phyloP scores from a whole-genome alignment of 768 basidiomycete genomes.

The Boletus rex-veris region DNA sequence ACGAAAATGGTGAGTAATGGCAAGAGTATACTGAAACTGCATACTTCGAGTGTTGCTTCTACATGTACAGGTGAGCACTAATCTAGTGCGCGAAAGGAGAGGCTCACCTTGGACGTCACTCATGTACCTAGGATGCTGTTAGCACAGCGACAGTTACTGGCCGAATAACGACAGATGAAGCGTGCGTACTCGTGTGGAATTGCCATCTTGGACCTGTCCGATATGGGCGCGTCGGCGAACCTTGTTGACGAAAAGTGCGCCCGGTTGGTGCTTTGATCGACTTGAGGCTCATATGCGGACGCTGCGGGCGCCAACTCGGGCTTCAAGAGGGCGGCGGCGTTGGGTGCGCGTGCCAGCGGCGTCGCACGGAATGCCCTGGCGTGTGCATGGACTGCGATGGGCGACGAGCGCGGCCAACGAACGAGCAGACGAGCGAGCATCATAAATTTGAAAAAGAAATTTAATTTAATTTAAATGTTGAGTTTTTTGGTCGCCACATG shows the following conservation, averaged over 20 bases:
- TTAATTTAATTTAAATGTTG: background rate
- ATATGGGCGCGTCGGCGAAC: conserved; percentile 35
- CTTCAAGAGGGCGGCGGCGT: conserved; percentile 9
- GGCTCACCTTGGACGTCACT: conserved; percentile 46
- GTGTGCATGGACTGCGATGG: conserved; percentile 9
- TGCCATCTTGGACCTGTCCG: conserved; percentile 38
- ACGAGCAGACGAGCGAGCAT: conserved; percentile 27
- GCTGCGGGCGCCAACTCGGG: background rate
- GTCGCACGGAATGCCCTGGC: conserved; percentile 14
- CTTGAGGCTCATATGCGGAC: conserved; percentile 3
- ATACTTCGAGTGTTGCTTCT: conserved; percentile 43
- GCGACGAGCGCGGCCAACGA: conserved; percentile 18
- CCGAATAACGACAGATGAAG: background rate
- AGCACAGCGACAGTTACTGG: conserved; percentile 15
- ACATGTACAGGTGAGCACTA: background rate
- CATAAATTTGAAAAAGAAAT: background rate
- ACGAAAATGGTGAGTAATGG: conserved; percentile 1
- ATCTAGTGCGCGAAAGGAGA: background rate
- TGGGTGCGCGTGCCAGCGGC: conserved; percentile 7
- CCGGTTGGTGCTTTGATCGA: conserved; percentile 18
- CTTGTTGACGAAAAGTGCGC: conserved; percentile 28
- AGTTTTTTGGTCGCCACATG: conserved; percentile 2
- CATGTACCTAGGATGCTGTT: conserved; percentile 34
- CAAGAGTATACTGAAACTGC: background rate
- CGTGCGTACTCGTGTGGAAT: conserved; percentile 42